phyloP scores from a whole-genome alignment of 202 grass and related monocot species.

The Alloteropsis angusta region DNA sequence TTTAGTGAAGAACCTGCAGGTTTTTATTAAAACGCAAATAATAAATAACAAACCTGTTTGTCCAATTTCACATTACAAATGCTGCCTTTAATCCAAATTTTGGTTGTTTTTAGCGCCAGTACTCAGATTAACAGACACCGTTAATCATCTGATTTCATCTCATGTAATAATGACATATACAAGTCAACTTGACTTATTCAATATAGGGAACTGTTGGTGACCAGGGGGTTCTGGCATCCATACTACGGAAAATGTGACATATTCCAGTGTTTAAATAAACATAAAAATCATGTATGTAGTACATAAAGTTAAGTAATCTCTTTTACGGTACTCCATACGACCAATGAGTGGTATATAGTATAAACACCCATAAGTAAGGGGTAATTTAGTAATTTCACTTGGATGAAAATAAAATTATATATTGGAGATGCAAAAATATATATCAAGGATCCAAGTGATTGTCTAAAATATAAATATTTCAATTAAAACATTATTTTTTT shows the following conservation, averaged over 20 bases:
- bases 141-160: neutral
- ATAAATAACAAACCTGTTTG: constrained; percentile 1
- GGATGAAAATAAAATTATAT: too few species aligned
- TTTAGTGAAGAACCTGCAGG: constrained; percentile 3
- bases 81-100: neutral
- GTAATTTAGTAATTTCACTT: too few species aligned
- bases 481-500: too few species aligned
- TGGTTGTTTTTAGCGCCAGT: neutral
- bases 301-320: neutral
- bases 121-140: neutral
- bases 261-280: neutral
- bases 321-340: too few species aligned
- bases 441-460: too few species aligned
- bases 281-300: neutral
- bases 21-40: neutral
- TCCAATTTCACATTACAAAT: neutral
- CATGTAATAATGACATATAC: neutral
- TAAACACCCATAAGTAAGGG: too few species aligned
- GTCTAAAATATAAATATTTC: too few species aligned
- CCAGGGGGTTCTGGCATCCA: neutral
- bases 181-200: neutral
- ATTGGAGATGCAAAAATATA: too few species aligned
- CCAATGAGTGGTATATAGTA: too few species aligned
- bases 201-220: neutral
- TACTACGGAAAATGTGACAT: neutral